phyloP scores from a whole-genome alignment of 768 basidiomycete genomes.

The Leccinum ochraceum region DNA sequence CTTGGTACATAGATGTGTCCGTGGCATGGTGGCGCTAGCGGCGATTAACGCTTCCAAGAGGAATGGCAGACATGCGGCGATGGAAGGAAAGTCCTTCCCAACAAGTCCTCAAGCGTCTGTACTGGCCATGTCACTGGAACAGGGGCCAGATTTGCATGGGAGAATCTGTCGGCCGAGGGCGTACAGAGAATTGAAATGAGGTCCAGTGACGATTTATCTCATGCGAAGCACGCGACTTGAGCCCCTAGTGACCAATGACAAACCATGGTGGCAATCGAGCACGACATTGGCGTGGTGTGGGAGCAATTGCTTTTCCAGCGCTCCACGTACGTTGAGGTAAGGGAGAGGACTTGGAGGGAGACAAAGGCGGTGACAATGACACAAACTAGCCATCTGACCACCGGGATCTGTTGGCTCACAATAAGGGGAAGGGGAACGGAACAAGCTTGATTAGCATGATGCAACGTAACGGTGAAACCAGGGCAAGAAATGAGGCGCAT shows the following conservation, averaged over 20 bases:
- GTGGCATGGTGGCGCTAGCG: slow-evolving; percentile 29
- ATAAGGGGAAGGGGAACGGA: slow-evolving; percentile 7
- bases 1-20: slow-evolving; percentile 17
- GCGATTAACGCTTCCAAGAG: slow-evolving; percentile 33
- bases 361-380: slow-evolving; percentile 4
- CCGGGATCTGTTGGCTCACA: slow-evolving; percentile 4
- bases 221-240: slow-evolving; percentile 21
- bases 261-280: slow-evolving; percentile 14
- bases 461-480: slow-evolving; percentile 18
- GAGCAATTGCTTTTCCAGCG: slow-evolving; percentile 16
- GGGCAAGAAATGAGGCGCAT: slow-evolving; percentile 7
- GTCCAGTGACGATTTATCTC: slow-evolving; percentile 13
- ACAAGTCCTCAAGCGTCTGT: slow-evolving; percentile 7
- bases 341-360: background rate
- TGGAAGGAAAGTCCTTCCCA: slow-evolving; percentile 22
- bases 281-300: slow-evolving; percentile 28
- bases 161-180: slow-evolving; percentile 18
- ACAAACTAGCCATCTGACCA: background rate
- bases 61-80: slow-evolving; percentile 26
- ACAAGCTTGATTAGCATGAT: background rate
- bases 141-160: slow-evolving; percentile 29
- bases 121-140: slow-evolving; percentile 10
- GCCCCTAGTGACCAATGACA: slow-evolving; percentile 19
- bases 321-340: slow-evolving; percentile 5
- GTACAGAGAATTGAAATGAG: slow-evolving; percentile 10